Base-by-base conservation (phyloP, 208 protist genomes). In the Borovskyia barvae region DNA sequence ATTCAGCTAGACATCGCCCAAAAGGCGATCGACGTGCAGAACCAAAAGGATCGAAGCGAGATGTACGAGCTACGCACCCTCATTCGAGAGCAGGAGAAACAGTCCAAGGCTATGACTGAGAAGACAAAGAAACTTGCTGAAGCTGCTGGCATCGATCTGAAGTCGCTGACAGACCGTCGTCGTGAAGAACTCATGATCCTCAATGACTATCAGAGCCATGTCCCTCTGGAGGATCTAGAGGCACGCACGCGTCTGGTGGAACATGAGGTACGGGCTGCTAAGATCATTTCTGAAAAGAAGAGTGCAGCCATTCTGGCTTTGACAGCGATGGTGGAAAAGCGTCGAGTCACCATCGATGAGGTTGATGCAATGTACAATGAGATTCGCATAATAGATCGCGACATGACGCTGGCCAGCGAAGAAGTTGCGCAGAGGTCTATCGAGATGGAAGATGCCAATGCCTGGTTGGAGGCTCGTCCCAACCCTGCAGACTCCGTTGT, bases 311-410 rank as follows among this genome's bases (percentile, higher is more conserved):
- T 94, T 42, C 24, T 75, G 28, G 48, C 53, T 19, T 35, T 89
- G 22, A 51, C 65, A n/a, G 68, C 64, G 32, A 33, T 77, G 7
- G 45, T 91, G n/a, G 58, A 74, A 32, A 51, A 71, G 40, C 83
- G 84, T 51, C 47, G 68, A 30, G 72, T 60, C 35, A 57, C 77
- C 42, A 73, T 87, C 47, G 77, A 91, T 49, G 72, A 86, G 32
- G 77, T 94, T 26, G 75, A 90, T 57, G 61, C 72, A 0, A 56
- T 92, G 24, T 87, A 92, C 70, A 94, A 94, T 65, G 53, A 84
- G 46, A 89, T 94, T 43, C 83, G 87, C 28, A 79, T 91, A 24
- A 61, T 72, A 14, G 84, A 92, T 40, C 76, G 84, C 39, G 84
- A 94, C 59, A 74, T 59, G 12, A 67, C 54, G 17, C 59, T 78